phyloP scores from a whole-genome alignment of 2,329 filamentous ascomycete species.

The Aspergillus quadricinctus region DNA sequence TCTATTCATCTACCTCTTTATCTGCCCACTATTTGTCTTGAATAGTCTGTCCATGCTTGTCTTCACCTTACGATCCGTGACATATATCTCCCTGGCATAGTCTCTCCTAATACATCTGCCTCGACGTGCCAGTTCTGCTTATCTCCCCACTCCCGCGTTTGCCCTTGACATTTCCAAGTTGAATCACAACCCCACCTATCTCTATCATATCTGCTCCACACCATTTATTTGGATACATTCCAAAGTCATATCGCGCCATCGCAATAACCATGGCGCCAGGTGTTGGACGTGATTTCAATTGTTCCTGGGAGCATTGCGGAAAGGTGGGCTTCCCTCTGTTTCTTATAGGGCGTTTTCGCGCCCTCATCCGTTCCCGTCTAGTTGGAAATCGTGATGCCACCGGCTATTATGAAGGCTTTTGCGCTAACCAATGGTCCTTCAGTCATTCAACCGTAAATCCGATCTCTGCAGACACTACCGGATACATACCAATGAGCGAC shows the following conservation, averaged over 20 bases:
- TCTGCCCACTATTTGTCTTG: background rate
- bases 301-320: conserved; percentile 40
- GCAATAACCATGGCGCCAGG: conserved; percentile 35
- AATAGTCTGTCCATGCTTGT: background rate
- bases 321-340: conserved; percentile 32
- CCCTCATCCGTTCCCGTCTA: background rate
- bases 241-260: background rate
- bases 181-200: background rate
- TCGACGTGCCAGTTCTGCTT: background rate
- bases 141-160: too few relatives aligned
- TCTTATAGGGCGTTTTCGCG: background rate
- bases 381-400: background rate
- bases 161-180: background rate
- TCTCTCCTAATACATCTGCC: background rate
- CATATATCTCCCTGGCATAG: background rate
- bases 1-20: background rate
- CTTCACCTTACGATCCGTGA: background rate
- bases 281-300: conserved; percentile 41
- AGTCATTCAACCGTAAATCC: conserved; percentile 48
- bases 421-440: background rate
- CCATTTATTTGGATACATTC: background rate
- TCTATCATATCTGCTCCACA: conserved; percentile 4
- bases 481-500: conserved; percentile 47
- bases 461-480: conserved; percentile 45
- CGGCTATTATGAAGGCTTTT: background rate